These are phyloP conservation scores for Berberis vulgaris DNA, from an alignment of 164 flowering plant species.

Conservation along the genomic window DNA sequence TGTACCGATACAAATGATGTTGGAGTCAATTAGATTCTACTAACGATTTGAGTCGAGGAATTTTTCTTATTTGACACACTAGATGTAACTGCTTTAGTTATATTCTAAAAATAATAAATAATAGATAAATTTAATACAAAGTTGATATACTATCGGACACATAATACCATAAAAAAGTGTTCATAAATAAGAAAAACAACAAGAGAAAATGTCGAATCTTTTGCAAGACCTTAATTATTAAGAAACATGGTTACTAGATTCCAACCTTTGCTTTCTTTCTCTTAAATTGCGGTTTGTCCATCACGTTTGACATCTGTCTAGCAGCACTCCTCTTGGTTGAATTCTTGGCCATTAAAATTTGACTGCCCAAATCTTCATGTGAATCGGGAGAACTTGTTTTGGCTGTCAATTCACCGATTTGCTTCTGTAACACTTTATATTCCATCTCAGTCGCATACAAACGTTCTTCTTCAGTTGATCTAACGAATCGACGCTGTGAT, in stretches of 20 bases:
- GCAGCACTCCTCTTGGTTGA: conserved; percentile 5
- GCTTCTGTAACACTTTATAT: conserved; percentile 33
- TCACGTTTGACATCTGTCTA: conserved; percentile 7
- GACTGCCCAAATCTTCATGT: conserved; percentile 25
- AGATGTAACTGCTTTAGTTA: no score
- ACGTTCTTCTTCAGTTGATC: conserved; percentile 53
- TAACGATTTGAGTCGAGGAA: no score
- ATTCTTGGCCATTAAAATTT: conserved; percentile 9
- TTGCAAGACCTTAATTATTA: no score
- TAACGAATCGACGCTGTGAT: conserved; percentile 51
- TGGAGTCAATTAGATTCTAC: no score
- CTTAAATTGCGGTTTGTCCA: conserved; percentile 10
- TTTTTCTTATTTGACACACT: no score
- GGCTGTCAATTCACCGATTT: conserved; percentile 11
- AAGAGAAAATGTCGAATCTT: no score
- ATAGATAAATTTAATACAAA: no score
- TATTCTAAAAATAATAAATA: no score
- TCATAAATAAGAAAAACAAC: no score
- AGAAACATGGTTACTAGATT: neutral
- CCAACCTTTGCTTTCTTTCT: conserved; percentile 16
- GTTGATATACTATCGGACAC: no score
- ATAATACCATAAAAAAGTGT: no score
- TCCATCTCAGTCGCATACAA: conserved; percentile 55
- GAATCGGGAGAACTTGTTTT: conserved; percentile 19
- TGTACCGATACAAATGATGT: no score